These are phyloP conservation scores for Backusella macrospora DNA, from an alignment of 192 early-diverging fungal genomes.

Conservation along the genomic window DNA sequence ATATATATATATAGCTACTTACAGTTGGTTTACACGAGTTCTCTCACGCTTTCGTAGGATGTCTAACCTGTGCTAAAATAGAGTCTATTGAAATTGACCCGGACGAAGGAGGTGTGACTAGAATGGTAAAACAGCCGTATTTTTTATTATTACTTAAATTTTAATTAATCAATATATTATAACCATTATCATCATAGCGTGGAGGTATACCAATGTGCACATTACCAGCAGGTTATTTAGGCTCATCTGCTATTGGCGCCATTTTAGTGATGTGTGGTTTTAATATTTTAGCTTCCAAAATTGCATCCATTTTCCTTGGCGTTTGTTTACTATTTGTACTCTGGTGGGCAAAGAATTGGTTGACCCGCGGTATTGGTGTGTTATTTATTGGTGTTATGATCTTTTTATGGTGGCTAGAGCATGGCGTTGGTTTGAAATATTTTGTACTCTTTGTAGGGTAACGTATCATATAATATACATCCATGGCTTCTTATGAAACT, in stretches of 20 bases:
- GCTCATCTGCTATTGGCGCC: conserved; percentile 86
- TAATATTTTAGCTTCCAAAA: conserved; percentile 83
- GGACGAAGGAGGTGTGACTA: conserved; percentile 88
- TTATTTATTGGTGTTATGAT: conserved; percentile 83
- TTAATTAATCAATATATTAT: not conserved
- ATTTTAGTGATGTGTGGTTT: conserved; percentile 95
- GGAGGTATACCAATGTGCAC: conserved; percentile 83
- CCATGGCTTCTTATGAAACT: not conserved
- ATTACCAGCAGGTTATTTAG: conserved; percentile 90
- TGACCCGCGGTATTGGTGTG: conserved; percentile 79
- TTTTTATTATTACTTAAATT: too few relatives aligned
- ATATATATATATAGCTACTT: conserved; percentile 57
- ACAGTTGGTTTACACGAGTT: conserved; percentile 96
- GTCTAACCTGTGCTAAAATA: conserved; percentile 88
- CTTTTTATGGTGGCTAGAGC: conserved; percentile 82
- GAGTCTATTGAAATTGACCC: conserved; percentile 90
- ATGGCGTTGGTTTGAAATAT: conserved; percentile 78
- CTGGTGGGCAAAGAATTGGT: conserved; percentile 89
- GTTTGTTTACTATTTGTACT: conserved; percentile 79
- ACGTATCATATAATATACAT: conserved; percentile 13
- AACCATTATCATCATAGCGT: conserved; percentile 36
- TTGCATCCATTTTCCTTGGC: conserved; percentile 85
- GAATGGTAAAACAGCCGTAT: conserved; percentile 52
- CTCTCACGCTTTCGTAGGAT: conserved; percentile 86
- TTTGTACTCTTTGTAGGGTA: conserved; percentile 94